Evolutionary conservation across 2,329 filamentous ascomycete species (phyloP), one percentile per base, ranked within the genome.

Genomic region (Pestalotiopsis sp.): DNA sequence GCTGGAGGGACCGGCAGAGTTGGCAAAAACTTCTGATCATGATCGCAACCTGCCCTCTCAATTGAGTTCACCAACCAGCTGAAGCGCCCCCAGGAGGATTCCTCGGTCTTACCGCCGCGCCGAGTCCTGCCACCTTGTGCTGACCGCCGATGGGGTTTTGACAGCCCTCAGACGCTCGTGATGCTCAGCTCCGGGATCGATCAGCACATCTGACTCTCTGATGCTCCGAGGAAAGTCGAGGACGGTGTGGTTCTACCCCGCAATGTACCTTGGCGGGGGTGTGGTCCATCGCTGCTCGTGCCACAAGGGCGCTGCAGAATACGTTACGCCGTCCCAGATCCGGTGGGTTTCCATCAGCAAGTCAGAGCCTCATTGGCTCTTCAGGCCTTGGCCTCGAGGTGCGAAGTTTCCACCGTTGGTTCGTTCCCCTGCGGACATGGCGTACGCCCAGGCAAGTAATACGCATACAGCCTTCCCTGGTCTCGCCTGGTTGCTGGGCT

Each of bases 221-320:
- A 2, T 36, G 7, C 27, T 12, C 25, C 20, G 25, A 7, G 38
- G 27, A 27, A n/a, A 36, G 11, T 59, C 17, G 12, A 61, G 59
- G 13, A 38, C 59, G 20, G 59, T 14, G 41, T 64, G 38, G 23
- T 64, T 64, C 61, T 64, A 64, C 61, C 61, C 61, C 61, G 61
- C 61, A 64, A 64, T 25, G 40, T 31, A 38, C 61, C 40, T 64
- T 45, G 61, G 38, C 38, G 61, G 61, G 61, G 61, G 31, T 36
- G 31, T 52, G 45, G 31, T 20, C 61, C 61, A 7, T 36, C 31
- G 2, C 31, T 36, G 31, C 31, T 49, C 41, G 61, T 49, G 61
- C 61, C 20, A 36, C 27, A 52, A 36, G 38, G 25, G 11, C 40
- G 12, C 36, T 45, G 63, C 63, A 56, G 31, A 23, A 40, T 20